These are phyloP conservation scores for Debaryomyces tyrocola DNA, from an alignment of 805 yeast genomes.

Conservation along the genomic window DNA sequence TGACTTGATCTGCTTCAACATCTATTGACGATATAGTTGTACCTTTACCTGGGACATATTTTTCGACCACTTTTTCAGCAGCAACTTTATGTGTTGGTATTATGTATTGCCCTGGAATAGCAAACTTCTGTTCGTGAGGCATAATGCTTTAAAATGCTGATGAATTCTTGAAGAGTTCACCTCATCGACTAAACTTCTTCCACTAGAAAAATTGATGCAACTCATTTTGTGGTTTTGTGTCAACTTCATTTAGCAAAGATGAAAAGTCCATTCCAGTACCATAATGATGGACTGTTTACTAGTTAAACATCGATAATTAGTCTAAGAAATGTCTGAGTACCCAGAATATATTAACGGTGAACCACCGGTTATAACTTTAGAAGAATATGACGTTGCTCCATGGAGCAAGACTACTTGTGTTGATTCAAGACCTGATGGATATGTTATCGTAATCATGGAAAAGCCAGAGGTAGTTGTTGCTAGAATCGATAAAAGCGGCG, in stretches of 20 bases:
- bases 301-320: too few relatives aligned
- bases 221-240: background rate
- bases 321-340: conserved; percentile 20
- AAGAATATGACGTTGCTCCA: conserved; percentile 49
- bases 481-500: conserved; percentile 34
- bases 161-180: background rate
- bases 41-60: conserved; percentile 66
- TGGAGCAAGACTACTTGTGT: conserved; percentile 55
- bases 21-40: conserved; percentile 50
- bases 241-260: background rate
- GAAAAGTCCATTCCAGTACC: too few relatives aligned
- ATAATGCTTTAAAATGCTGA: background rate
- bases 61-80: conserved; percentile 27
- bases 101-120: conserved; percentile 81
- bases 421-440: conserved; percentile 34
- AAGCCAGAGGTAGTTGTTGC: conserved; percentile 47
- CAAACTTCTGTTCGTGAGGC: conserved; percentile 18
- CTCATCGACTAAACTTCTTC: background rate
- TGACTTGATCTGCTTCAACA: conserved; percentile 27
- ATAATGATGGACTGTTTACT: too few relatives aligned
- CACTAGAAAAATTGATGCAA: background rate
- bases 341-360: conserved; percentile 45
- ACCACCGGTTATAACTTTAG: conserved; percentile 47
- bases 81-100: conserved; percentile 51
- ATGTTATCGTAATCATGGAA: conserved; percentile 47